These are phyloP conservation scores for Pugionium cornutum DNA, from an alignment of 345 rosid species.

Conservation along the genomic window DNA sequence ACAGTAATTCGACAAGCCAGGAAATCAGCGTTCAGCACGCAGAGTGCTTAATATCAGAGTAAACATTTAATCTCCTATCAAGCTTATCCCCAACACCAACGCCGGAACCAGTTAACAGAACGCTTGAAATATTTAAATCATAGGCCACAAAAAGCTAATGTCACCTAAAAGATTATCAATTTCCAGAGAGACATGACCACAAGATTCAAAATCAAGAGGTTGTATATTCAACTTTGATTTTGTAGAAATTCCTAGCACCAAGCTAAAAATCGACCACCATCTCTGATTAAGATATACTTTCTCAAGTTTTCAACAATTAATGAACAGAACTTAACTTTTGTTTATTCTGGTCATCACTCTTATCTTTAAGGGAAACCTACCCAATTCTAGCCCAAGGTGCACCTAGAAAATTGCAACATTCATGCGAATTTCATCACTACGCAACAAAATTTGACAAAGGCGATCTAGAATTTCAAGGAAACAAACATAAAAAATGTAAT, in stretches of 20 bases:
- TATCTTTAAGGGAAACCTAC: not conserved
- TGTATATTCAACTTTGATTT: not conserved
- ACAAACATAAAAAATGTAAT: not conserved
- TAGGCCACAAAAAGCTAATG: not conserved
- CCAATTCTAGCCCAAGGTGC: not conserved
- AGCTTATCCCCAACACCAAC: not conserved
- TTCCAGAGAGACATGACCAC: not conserved
- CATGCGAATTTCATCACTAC: not conserved
- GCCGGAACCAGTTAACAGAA: not conserved
- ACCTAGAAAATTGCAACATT: not conserved
- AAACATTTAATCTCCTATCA: not conserved
- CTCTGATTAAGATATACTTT: not conserved
- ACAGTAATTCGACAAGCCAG: not conserved
- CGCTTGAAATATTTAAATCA: not conserved
- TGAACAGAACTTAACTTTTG: too few relatives aligned
- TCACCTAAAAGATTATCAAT: not conserved
- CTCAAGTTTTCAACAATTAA: too few relatives aligned
- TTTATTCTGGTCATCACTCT: not conserved
- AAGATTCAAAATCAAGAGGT: not conserved
- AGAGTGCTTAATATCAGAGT: not conserved
- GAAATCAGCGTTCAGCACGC: not conserved
- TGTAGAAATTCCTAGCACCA: constrained; percentile 4
- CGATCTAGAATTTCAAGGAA: not conserved
- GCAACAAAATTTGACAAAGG: not conserved
- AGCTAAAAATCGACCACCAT: not conserved